Conservation (phyloP, 2,329 filamentous ascomycete species). For the Colletotrichum tropicale region DNA sequence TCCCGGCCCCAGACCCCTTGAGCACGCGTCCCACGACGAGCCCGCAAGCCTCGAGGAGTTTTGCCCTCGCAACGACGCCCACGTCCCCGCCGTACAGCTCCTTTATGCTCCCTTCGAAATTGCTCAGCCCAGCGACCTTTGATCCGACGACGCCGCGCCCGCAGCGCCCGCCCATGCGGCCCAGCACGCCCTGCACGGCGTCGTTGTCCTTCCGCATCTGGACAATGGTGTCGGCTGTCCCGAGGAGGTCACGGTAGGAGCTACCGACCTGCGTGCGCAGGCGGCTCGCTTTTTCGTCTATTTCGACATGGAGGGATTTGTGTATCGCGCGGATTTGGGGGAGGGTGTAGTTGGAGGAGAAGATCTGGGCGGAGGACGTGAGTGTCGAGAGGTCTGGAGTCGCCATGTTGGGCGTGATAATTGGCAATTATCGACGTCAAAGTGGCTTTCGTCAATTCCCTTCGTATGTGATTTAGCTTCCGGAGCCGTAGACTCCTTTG, state of each 20-base stretch:
- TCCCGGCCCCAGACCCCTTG: slow-evolving; percentile 35
- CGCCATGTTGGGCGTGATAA: slow-evolving; percentile 2
- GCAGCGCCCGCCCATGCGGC: slow-evolving; percentile 76
- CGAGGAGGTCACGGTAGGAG: slow-evolving; percentile 86
- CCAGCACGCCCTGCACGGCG: slow-evolving; percentile 72
- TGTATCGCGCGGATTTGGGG: slow-evolving; percentile 69
- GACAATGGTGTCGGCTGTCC: slow-evolving; percentile 93
- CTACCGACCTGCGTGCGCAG: slow-evolving; percentile 68
- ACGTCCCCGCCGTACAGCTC: background rate
- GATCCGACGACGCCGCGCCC: slow-evolving; percentile 72
- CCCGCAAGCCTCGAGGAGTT: slow-evolving; percentile 56
- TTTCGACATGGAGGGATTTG: slow-evolving; percentile 60
- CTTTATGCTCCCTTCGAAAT: slow-evolving; percentile 39
- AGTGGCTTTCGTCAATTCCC: background rate
- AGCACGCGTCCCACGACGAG: slow-evolving; percentile 55
- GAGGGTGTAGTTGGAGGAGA: slow-evolving; percentile 60
- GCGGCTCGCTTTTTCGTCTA: slow-evolving; percentile 67
- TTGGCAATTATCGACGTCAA: background rate
- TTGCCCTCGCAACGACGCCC: slow-evolving; percentile 44
- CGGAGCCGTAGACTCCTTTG: background rate
- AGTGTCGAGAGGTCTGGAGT: slow-evolving; percentile 52
- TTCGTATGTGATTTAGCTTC: background rate
- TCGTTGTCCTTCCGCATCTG: slow-evolving; percentile 84
- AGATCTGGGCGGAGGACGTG: slow-evolving; percentile 58
- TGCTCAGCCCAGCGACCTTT: slow-evolving; percentile 64